Base-by-base conservation (phyloP, 306 rosid species). In the Spatholobus suberectus region DNA sequence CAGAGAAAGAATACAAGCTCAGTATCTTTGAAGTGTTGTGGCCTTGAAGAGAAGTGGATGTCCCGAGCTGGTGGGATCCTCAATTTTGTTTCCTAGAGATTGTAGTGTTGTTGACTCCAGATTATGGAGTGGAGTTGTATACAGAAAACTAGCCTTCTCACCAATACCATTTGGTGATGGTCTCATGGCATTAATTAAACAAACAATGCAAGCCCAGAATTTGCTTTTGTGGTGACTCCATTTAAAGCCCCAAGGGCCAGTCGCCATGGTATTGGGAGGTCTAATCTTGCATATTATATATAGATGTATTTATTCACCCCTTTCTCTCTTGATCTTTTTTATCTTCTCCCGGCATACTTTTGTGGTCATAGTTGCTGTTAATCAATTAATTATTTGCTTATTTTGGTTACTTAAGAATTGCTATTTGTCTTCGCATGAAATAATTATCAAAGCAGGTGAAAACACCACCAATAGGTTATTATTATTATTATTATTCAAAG, bases 1-100 rank as follows among this genome's bases (percentile, higher is more conserved):
- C 86, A 89, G 89, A 73, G 99, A 89, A 44, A 92, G 99, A 79
- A 89, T 96, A 84, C 94, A 90, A 70, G 90, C 91, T 75, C 93
- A 96, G 71, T 96, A 90, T 81, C 94, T 94, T 62, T 96, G 89
- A 91, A 73, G 73, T 74, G 54, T 35, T n/a, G 65, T 63, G 41
- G 76, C 52, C 54, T 5, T 52, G 46, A 27, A 26, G 70, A 78
- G 65, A 40, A 38, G 57, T 62, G 62, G 67, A 20, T 71, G 75
- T 77, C 61, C 78, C 54, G 15, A 46, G 75, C 49, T 51, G 83
- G 17, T 73, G 83, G 85, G 84, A 73, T 84, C 71, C 67, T 47
- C 68, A 86, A 51, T 57, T 79, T 88, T 81, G 85, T 79, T 79
- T 58, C 68, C 24, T 70, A 70, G 55, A 66, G 12, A 80, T 76